Conservation (phyloP, 2,329 filamentous ascomycete species). For the Monosporascus ibericus region DNA sequence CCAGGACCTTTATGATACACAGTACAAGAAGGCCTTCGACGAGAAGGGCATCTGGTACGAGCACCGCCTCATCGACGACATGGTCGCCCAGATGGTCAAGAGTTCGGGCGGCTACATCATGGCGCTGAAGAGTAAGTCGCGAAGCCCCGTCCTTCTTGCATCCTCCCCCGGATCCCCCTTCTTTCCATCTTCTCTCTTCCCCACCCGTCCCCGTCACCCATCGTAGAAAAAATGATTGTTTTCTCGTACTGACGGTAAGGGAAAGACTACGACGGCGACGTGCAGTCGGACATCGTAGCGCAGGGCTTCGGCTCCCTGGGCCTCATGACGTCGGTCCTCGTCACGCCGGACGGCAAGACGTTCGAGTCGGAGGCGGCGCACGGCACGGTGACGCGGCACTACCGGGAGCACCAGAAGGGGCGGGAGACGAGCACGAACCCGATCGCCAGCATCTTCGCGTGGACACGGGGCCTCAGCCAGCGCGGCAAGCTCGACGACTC, state of each 20-base stretch:
- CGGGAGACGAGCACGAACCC: conserved; percentile 97
- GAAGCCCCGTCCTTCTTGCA: too few species aligned
- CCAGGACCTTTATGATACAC: conserved; percentile 86
- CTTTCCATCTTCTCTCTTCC: background rate
- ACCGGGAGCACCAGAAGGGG: conserved; percentile 98
- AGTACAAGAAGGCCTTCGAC: conserved; percentile 86
- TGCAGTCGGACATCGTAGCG: conserved; percentile 96
- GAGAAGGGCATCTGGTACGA: conserved; percentile 96
- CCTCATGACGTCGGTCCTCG: conserved; percentile 96
- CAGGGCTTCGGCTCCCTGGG: conserved; percentile 97
- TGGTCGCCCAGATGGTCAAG: conserved; percentile 99
- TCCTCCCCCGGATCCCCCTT: background rate
- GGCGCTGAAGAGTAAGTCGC: conserved; percentile 84
- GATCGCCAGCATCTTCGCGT: conserved; percentile 97
- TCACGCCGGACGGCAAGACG: conserved; percentile 93
- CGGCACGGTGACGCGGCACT: conserved; percentile 97
- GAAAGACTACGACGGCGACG: conserved; percentile 94
- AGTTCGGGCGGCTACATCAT: conserved; percentile 93
- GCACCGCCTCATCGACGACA: conserved; percentile 98
- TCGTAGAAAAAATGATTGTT: background rate
- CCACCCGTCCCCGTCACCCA: background rate
- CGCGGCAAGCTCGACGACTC: conserved; percentile 88
- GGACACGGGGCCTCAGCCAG: conserved; percentile 91
- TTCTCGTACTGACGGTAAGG: conserved; percentile 11
- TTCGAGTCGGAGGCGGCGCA: conserved; percentile 98